A percentile compares a stretch with the other conserved stretches of the same genome.
Conservation (phyloP, 768 basidiomycete genomes). For the Pisolithus microcarpus region DNA sequence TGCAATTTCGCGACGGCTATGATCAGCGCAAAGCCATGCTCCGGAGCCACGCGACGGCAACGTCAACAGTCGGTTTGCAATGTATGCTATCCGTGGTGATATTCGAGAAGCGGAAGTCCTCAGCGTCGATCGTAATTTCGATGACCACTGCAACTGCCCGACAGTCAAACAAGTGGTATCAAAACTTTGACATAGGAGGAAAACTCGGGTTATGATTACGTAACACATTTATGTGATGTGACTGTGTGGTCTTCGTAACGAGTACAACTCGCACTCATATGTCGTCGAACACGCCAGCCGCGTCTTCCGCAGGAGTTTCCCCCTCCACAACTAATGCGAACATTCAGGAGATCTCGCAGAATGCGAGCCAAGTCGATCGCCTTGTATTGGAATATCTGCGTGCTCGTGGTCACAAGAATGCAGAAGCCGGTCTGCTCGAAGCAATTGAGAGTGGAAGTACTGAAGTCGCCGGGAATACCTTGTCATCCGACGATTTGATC, state of each 20-base stretch:
- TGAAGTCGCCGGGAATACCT: conserved; percentile 32
- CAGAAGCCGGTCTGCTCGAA: conserved; percentile 39
- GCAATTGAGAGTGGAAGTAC: conserved; percentile 25
- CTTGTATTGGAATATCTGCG: conserved; percentile 45
- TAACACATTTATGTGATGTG: no score
- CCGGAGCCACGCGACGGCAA: no score
- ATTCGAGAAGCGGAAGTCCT: no score
- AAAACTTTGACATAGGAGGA: no score
- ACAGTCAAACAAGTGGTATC: no score
- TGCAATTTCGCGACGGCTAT: no score
- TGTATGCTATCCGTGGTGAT: no score
- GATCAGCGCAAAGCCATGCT: no score
- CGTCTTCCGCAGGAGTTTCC: conserved; percentile 27
- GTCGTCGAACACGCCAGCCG: conserved; percentile 27
- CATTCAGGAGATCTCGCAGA: conserved; percentile 19
- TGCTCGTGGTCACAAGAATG: conserved; percentile 36
- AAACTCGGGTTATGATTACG: no score
- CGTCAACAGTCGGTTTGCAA: no score
- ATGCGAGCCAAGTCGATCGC: conserved; percentile 28
- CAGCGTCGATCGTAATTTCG: no score
- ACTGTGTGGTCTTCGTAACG: not conserved
- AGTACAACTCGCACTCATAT: conserved; percentile 6
- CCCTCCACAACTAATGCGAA: conserved; percentile 17
- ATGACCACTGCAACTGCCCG: no score
- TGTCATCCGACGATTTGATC: conserved; percentile 46